phyloP scores from a whole-genome alignment of 345 rosid genomes.

The Lagerstroemia speciosa region DNA sequence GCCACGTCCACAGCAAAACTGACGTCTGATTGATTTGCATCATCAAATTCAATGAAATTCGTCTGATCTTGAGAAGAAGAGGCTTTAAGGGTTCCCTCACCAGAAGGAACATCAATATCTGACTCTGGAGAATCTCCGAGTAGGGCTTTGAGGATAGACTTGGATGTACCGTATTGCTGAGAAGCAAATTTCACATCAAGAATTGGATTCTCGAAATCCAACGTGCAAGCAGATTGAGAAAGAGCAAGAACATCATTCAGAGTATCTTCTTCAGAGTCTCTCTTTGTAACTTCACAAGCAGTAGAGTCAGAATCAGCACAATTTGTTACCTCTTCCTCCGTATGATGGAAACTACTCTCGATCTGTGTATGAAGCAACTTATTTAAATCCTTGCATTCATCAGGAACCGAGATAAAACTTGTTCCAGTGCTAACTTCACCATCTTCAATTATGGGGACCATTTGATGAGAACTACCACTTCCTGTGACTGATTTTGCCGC shows the following conservation, averaged over 20 bases:
- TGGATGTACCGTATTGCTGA: slow-evolving; percentile 15
- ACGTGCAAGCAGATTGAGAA: slow-evolving; percentile 22
- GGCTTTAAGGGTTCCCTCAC: slow-evolving; percentile 16
- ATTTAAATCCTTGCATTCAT: slow-evolving; percentile 17
- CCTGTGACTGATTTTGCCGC: not conserved
- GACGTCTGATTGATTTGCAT: slow-evolving; percentile 18
- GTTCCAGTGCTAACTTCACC: slow-evolving; percentile 13
- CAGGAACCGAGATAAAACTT: slow-evolving; percentile 13
- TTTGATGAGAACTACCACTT: not conserved
- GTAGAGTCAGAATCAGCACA: not conserved
- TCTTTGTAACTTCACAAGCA: slow-evolving; percentile 9
- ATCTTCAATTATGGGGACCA: not conserved
- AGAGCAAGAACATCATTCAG: slow-evolving; percentile 30
- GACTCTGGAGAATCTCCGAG: slow-evolving; percentile 20
- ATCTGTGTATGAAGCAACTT: slow-evolving; percentile 18
- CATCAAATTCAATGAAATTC: slow-evolving; percentile 42
- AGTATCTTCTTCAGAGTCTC: slow-evolving; percentile 16
- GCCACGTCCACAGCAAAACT: slow-evolving; percentile 1
- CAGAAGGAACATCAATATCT: slow-evolving; percentile 10
- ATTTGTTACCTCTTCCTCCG: not conserved
- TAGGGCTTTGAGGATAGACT: slow-evolving; percentile 42
- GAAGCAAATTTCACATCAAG: slow-evolving; percentile 60
- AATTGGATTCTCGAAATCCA: slow-evolving; percentile 54
- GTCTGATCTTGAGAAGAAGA: slow-evolving; percentile 16
- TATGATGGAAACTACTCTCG: slow-evolving; percentile 10